These are phyloP conservation scores for Tricharina praecox DNA, from an alignment of 495 filamentous ascomycete genomes.

Conservation along the genomic window DNA sequence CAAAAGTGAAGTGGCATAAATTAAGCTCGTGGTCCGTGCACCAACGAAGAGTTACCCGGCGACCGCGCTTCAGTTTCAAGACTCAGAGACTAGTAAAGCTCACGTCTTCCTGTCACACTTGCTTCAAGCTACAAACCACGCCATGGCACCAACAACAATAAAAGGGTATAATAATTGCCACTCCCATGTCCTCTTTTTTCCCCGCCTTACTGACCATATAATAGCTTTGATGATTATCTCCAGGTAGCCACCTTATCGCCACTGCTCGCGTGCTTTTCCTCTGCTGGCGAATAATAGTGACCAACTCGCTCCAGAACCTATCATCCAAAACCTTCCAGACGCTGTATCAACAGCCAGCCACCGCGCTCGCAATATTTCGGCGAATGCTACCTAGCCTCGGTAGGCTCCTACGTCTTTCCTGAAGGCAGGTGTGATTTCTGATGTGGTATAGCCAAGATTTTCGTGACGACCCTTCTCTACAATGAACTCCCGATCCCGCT, in stretches of 20 bases:
- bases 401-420: slow-evolving; percentile 29
- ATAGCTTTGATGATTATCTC: slow-evolving; percentile 10
- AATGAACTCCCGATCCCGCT: slow-evolving; percentile 58
- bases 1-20: too few relatives aligned
- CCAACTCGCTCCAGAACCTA: too few relatives aligned
- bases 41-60: neutral
- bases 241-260: neutral
- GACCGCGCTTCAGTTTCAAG: neutral
- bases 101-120: neutral
- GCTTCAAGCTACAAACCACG: neutral
- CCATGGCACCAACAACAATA: slow-evolving; percentile 3
- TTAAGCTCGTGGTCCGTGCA: neutral
- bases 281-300: too few relatives aligned
- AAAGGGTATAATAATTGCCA: neutral
- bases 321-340: slow-evolving; percentile 72
- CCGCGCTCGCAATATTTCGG: slow-evolving; percentile 84
- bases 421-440: neutral
- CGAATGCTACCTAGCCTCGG: slow-evolving; percentile 89
- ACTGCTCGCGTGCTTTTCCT: neutral
- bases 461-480: slow-evolving; percentile 89
- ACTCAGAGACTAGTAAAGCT: neutral
- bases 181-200: neutral
- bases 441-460: slow-evolving; percentile 54
- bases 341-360: slow-evolving; percentile 90
- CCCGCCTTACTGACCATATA: neutral